Conservation (phyloP, 1,139 yeast species). For the Geotrichum klebahnii region DNA sequence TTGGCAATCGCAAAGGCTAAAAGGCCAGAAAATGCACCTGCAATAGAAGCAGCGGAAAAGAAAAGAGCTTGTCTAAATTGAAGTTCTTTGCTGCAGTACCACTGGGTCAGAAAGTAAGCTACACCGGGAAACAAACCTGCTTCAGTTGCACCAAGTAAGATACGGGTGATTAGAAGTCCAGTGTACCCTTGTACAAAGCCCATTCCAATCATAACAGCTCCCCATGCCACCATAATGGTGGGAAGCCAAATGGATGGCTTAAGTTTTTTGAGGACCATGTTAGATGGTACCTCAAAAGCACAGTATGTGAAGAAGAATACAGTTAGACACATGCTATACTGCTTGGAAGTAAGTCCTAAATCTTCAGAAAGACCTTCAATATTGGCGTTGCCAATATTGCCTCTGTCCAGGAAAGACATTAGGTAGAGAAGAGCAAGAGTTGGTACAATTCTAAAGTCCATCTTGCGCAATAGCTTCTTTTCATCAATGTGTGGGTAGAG, state of each 20-base stretch:
- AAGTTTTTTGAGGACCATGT: conserved; percentile 38
- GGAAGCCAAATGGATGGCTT: conserved; percentile 46
- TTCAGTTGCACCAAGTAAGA: conserved; percentile 38
- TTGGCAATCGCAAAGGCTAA: conserved; percentile 29
- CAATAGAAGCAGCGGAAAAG: conserved; percentile 49
- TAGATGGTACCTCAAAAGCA: conserved; percentile 54
- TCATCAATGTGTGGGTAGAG: conserved; percentile 29
- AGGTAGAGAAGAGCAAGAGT: conserved; percentile 49
- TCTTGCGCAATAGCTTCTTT: conserved; percentile 42
- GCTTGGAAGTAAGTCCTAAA: conserved; percentile 45
- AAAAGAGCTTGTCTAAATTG: conserved; percentile 55
- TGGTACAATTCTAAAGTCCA: conserved; percentile 48
- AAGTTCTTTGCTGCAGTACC: conserved; percentile 44
- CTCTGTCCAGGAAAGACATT: conserved; percentile 53
- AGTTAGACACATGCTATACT: conserved; percentile 53
- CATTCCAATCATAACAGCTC: conserved; percentile 55
- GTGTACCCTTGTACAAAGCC: conserved; percentile 51
- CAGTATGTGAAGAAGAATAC: conserved; percentile 56
- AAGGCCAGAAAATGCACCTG: conserved; percentile 50
- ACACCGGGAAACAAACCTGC: conserved; percentile 35
- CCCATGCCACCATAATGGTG: conserved; percentile 51
- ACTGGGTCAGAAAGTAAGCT: conserved; percentile 31
- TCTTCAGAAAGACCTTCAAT: conserved; percentile 56
- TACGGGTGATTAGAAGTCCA: conserved; percentile 48
- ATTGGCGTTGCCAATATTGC: conserved; percentile 59